Base-by-base conservation (phyloP, 2,329 filamentous ascomycete genomes). In the Pestalotiopsis sp. region DNA sequence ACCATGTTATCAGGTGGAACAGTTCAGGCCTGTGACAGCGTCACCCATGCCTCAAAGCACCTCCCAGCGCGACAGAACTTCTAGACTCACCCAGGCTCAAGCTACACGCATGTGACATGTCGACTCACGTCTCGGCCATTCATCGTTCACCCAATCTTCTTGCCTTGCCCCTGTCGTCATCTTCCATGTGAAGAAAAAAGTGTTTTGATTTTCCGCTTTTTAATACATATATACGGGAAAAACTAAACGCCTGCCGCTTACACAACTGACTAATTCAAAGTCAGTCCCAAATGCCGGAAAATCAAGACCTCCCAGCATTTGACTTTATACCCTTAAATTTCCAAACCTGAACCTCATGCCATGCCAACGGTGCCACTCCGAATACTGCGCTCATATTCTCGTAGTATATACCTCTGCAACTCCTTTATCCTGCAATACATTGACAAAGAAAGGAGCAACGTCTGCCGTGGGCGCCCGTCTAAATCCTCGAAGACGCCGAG, bases 261-360 rank as follows among this genome's bases (percentile, higher is more conserved):
- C 23, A 65, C 38, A 52, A 49, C 41, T n/a, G 49, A 65, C 41
- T 36, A 52, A 52, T 52, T 20, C 62, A 52, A 27, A 65, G 41
- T 23, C 23, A 45, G 27, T 23, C 49, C 23, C 13, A 65, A 31
- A 17, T 20, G n/a, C 31, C 36, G 40, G 20, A 12, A 45, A 49
- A 65, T 52, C 38, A 25, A 45, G 40, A 11, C 38, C 40, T 23
- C 13, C 27, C 23, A n/a, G n/a, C 40, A 40, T 20, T 65, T n/a
- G 40, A 65, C 41, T 65, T 65, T 52, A 36, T 27, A 27, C 41
- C 40, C n/a, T 40, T 36, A 65, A 23, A 65, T 65, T 65, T 65
- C 62, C 62, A 65, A 65, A 65, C 62, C 38, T 65, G 23, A 52
- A 13, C 62, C 41, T 52, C 17, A 31, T 65, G 62, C 41, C 62